Evolutionary conservation across 345 rosid species (phyloP), one percentile per base, ranked within the genome.

Genomic region (Hibiscus syriacus): DNA sequence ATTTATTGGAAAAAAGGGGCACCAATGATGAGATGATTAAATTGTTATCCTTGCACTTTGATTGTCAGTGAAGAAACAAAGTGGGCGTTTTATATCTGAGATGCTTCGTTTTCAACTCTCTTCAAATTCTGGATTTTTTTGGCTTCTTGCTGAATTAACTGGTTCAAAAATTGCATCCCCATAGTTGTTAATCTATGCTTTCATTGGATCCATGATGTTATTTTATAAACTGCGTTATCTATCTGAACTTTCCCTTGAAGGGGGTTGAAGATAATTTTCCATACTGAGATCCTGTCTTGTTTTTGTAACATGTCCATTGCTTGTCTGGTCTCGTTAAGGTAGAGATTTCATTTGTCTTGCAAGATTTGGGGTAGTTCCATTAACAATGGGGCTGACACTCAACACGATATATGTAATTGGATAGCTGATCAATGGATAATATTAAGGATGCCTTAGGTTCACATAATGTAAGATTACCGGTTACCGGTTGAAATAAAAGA

Each of bases 31-130:
- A 67, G 29, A 66, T 53, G 0, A 2, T 20, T 25, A 53, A 53
- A 10, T 68, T 22, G 86, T 83, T 77, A 86, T 86, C 87, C 90
- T 83, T 86, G 87, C 90, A 83, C 87, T 86, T 74, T 86, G 90
- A 86, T 81, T 81, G 72, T 14, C 64, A 61, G 77, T 80, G 86
- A 85, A 81, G 90, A 85, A 64, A 81, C 48, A 17, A 16, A 70
- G 45, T 82, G 90, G 90, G 82, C 74, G 66, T 66, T 17, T 22
- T 41, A 17, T 23, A 61, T 78, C 81, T 73, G 76, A 78, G 80
- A 73, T 77, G 78, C 76, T 70, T 60, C 49, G n/a, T 22, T 0
- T 60, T n/a, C 17, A 59, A 59, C 29, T n/a, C 10, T 19, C 10
- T 5, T 56, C 32, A 13, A 5, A 6, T 54, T 25, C 75, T 69